Base-by-base conservation (phyloP, 768 basidiomycete genomes). In the Lentinula detonsa region DNA sequence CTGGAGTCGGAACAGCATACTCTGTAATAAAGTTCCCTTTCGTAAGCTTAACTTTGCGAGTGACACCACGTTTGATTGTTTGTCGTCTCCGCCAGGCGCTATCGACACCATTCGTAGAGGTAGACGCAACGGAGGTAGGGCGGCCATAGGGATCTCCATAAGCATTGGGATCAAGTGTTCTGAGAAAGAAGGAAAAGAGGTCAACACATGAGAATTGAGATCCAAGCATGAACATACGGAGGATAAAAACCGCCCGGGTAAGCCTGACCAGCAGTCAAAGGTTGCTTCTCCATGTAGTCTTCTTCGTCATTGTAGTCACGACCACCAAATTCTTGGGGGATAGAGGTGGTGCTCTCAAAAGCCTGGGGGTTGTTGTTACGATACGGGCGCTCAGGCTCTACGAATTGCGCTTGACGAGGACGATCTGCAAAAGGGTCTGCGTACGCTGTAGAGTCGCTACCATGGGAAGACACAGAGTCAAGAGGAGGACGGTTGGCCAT, bases 381-480 rank as follows among this genome's bases (percentile, higher is more conserved):
- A 64, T 78, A 81, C 42, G 81, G 76, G 33, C 74, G 72, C 42
- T 76, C 64, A 60, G 83, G 81, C 64, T 88, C 87, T 39, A 80
- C 75, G 67, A 88, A 89, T 55, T 84, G 85, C 46, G 83, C 75
- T 57, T 79, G 82, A 58, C 79, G 83, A 59, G 84, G 80, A 21
- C 84, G 78, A 75, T 92, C 90, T 53, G 85, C 78, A 70, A 92
- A 93, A 5, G 91, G 91, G 71, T 93, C 88, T 34, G 74, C 76
- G 57, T 79, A 78, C 16, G 68, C 59, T 21, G 35, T 34, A 16
- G 50, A 39, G n/a, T 53, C 52, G 52, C 46, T 53, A 58, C 59
- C 58, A 31, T 73, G 69, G 39, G 75, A 70, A 60, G 70, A 70
- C 45, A 62, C 68, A 37, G 73, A 75, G 39, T 73, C 76, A 21